Conservation (phyloP, 306 rosid species). For the Macrotyloma uniflorum region DNA sequence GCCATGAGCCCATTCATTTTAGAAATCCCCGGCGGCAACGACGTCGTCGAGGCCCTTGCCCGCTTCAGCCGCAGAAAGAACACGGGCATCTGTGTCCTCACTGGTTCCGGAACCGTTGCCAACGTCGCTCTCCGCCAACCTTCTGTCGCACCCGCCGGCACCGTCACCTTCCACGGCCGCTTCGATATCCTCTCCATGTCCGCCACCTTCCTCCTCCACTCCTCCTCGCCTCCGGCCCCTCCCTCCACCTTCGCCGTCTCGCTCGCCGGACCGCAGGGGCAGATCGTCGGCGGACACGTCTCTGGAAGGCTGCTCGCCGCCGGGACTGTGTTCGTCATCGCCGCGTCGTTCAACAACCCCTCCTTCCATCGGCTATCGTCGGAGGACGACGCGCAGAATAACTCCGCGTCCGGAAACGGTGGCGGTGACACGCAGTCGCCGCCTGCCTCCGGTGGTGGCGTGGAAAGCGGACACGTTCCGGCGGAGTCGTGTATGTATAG, state of each 20-base stretch:
- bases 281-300: constrained; percentile 74
- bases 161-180: constrained; percentile 67
- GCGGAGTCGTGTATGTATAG: constrained; percentile 57
- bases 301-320: constrained; percentile 56
- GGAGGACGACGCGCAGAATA: constrained; percentile 51
- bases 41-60: constrained; percentile 64
- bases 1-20: constrained; percentile 75
- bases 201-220: constrained; percentile 60
- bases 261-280: constrained; percentile 79
- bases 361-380: constrained; percentile 59
- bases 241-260: constrained; percentile 59
- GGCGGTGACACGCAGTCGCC: constrained; percentile 50
- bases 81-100: constrained; percentile 59
- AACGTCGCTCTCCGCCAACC: constrained; percentile 63
- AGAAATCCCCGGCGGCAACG: constrained; percentile 66
- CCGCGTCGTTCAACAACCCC: constrained; percentile 68
- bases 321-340: constrained; percentile 65
- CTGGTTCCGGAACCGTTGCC: constrained; percentile 71
- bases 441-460: constrained; percentile 42
- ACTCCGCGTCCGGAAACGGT: constrained; percentile 41
- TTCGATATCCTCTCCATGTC: constrained; percentile 72
- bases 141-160: constrained; percentile 50
- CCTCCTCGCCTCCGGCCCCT: neutral
- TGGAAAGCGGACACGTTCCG: constrained; percentile 46
- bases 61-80: constrained; percentile 66